Evolutionary conservation across 805 yeast species (phyloP).

Genomic region (Wickerhamiella shivajii): DNA sequence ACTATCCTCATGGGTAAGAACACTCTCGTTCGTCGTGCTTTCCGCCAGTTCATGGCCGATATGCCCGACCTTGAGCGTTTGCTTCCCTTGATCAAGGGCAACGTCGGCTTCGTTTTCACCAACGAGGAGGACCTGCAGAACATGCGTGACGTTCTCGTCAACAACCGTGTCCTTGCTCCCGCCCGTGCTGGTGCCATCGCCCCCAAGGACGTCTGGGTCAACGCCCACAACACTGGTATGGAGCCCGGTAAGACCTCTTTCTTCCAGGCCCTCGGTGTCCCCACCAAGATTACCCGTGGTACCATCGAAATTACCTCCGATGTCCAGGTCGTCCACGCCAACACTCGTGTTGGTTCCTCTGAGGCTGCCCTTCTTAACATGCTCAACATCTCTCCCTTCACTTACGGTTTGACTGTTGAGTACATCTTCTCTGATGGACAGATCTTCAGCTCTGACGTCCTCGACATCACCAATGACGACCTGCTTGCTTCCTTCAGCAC

Average conservation of each 20-base stretch:
- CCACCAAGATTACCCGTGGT: constrained; percentile 99
- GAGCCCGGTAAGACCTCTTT: constrained; percentile 99
- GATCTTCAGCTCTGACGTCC: constrained; percentile 89
- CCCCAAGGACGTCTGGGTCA: constrained; percentile 93
- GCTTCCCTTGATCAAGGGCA: constrained; percentile 91
- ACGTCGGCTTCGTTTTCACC: constrained; percentile 99
- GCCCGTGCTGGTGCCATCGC: constrained; percentile 99
- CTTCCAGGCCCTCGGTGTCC: constrained; percentile 99
- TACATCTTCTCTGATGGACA: constrained; percentile 99
- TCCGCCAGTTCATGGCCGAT: constrained; percentile 88
- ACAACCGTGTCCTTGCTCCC: constrained; percentile 99
- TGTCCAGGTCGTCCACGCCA: constrained; percentile 83
- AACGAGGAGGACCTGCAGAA: constrained; percentile 77
- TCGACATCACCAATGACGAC: constrained; percentile 97
- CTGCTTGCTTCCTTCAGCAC: constrained; percentile 80
- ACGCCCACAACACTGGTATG: constrained; percentile 99
- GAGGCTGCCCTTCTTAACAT: constrained; percentile 97
- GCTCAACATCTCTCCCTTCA: constrained; percentile 99
- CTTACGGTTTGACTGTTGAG: constrained; percentile 92
- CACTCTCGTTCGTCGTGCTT: constrained; percentile 99
- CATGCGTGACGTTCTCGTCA: constrained; percentile 73
- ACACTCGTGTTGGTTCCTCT: constrained; percentile 91
- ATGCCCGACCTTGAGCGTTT: constrained; percentile 93
- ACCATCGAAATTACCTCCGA: constrained; percentile 97
- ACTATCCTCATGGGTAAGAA: constrained; percentile 99